These are phyloP conservation scores for Cladophialophora psammophila DNA, from an alignment of 2,329 filamentous ascomycete species.

Conservation along the genomic window DNA sequence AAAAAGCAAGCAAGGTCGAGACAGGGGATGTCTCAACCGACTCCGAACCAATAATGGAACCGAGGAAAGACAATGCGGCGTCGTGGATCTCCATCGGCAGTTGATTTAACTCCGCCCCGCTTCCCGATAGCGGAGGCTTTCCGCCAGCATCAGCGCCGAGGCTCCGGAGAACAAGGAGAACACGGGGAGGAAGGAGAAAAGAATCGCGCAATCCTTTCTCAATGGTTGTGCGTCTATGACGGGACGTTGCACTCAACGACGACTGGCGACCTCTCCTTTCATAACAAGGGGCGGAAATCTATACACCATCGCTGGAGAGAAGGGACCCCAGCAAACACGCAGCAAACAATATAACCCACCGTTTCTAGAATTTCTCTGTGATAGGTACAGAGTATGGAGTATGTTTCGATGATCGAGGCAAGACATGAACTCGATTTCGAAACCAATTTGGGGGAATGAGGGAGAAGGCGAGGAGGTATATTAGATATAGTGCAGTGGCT, in stretches of 20 bases:
- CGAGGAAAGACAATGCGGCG: not conserved
- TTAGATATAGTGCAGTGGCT: conserved; percentile 63
- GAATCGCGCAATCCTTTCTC: conserved; percentile 4
- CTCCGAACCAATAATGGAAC: not conserved
- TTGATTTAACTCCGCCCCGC: conserved; percentile 27
- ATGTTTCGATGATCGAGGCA: conserved; percentile 52
- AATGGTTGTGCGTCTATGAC: not conserved
- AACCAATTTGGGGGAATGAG: conserved; percentile 64
- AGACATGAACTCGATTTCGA: conserved; percentile 66
- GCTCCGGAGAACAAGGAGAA: not conserved
- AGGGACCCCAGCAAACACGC: conserved; percentile 61
- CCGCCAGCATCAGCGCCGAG: conserved; percentile 15
- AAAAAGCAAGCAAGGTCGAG: conserved; percentile 1
- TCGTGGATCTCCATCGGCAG: conserved; percentile 32
- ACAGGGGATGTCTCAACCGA: not conserved
- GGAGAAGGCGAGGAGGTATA: conserved; percentile 66
- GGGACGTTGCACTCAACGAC: not conserved
- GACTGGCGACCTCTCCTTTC: not conserved
- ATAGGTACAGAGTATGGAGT: conserved; percentile 33
- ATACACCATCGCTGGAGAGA: conserved; percentile 63
- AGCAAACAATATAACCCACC: conserved; percentile 64
- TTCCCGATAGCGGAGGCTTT: conserved; percentile 9
- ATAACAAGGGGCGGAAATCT: conserved; percentile 60
- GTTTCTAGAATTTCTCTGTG: conserved; percentile 52
- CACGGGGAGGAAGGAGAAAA: not conserved